A percentile compares a stretch with the other conserved stretches of the same genome.
These are phyloP conservation scores for Hypericum androsaemum DNA, from an alignment of 345 rosid species.

Conservation along the genomic window DNA sequence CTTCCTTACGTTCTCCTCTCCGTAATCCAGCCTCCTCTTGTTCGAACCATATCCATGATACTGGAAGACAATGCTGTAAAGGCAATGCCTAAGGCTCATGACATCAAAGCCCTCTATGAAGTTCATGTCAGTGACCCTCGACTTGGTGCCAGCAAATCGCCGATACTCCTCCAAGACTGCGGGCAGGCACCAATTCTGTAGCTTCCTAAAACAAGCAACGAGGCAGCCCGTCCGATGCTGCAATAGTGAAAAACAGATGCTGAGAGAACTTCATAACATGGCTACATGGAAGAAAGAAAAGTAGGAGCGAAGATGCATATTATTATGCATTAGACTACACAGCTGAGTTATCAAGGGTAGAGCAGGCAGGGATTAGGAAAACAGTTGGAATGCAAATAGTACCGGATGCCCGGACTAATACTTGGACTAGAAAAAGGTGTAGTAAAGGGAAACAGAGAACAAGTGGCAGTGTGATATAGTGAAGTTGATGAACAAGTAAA, in stretches of 20 bases:
- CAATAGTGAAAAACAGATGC: conserved; percentile 1
- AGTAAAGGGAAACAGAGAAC: not conserved
- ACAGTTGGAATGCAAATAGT: too few relatives aligned
- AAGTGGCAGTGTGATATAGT: not conserved
- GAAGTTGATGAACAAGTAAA: conserved; percentile 1
- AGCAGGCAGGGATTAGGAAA: too few relatives aligned
- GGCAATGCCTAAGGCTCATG: conserved; percentile 32
- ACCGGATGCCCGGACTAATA: too few relatives aligned
- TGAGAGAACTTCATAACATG: too few relatives aligned
- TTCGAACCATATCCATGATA: conserved; percentile 61
- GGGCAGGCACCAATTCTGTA: conserved; percentile 80
- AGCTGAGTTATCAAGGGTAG: too few relatives aligned
- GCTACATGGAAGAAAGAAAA: too few relatives aligned
- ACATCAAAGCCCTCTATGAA: conserved; percentile 80
- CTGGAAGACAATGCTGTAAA: conserved; percentile 56
- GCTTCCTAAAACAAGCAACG: conserved; percentile 87
- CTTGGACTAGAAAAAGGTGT: too few relatives aligned
- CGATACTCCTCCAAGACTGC: conserved; percentile 84
- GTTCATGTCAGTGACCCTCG: conserved; percentile 85
- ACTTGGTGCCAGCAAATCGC: conserved; percentile 86
- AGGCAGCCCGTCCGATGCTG: conserved; percentile 97
- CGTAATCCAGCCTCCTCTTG: conserved; percentile 53
- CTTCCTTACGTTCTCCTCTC: conserved; percentile 45
- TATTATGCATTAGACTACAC: too few relatives aligned
- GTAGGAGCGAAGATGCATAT: too few relatives aligned